Base-by-base conservation (phyloP, 495 filamentous ascomycete species). In the Daldinia grandis region DNA sequence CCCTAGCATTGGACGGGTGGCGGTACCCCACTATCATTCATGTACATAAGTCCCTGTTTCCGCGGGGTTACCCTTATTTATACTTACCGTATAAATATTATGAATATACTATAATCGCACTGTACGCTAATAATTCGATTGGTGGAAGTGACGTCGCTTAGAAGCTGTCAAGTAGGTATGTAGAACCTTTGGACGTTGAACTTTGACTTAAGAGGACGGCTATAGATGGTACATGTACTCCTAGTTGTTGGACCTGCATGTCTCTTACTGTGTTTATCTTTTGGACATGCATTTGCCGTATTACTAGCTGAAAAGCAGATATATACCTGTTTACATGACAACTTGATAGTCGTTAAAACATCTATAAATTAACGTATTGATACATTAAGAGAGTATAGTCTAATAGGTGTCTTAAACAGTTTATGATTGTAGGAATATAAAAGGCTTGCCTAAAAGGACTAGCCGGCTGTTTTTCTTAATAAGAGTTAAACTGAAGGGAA, bases 1-100 rank as follows among this genome's bases (percentile, higher is more conserved):
- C 27, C 14, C 21, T 62, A n/a, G 61, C 35, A 73, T 73, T 73
- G 70, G 69, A 50, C 53, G 55, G 61, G 59, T 63, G 65, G 70
- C 51, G 65, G 61, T 40, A 27, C 49, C 63, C 55, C 57, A 47
- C 64, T 60, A 57, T 8, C 12, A 10, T 3, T 0, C 27, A 37
- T 35, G 4, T 7, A 54, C 8, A 12, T 9, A 21, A 56, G 53
- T 17, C 12, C 27, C n/a, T 19, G 28, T 57, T 28, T 24, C 30
- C 19, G 42, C 42, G 42, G 42, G 42, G 42, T 47, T 47, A 47
- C 42, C 42, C 40, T 44, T 44, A 42, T 42, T 42, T 42, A 42
- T 19, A 8, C 1, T 0, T 9, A 17, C 53, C 53, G 53, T 56
- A 3, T 15, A 12, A 56, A 33, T n/a, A 15, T 0, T 19, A 15